A percentile compares a stretch with the other conserved stretches of the same genome.
These are phyloP conservation scores for Lactarius deliciosus DNA, from an alignment of 768 basidiomycete species.

Conservation along the genomic window DNA sequence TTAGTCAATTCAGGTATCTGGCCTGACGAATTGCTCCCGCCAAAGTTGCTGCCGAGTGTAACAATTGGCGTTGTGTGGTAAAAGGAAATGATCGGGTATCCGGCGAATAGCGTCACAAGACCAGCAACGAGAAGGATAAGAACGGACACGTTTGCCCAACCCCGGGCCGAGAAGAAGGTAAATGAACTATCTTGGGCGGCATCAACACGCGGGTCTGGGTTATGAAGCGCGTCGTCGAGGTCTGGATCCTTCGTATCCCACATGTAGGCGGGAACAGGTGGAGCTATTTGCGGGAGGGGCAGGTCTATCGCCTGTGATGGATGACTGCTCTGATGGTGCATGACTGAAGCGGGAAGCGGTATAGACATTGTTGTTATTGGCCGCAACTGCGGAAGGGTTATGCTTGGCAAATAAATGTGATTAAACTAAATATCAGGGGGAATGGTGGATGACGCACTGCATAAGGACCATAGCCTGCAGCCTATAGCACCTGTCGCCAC, in stretches of 20 bases:
- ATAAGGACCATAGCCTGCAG: slow-evolving; percentile 80
- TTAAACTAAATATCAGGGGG: neutral
- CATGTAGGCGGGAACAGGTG: slow-evolving; percentile 67
- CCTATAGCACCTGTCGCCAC: slow-evolving; percentile 83
- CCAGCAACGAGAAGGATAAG: slow-evolving; percentile 66
- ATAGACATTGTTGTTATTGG: slow-evolving; percentile 41
- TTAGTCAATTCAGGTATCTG: slow-evolving; percentile 79
- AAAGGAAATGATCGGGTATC: slow-evolving; percentile 79
- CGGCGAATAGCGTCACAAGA: slow-evolving; percentile 79
- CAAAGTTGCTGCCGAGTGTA: slow-evolving; percentile 71
- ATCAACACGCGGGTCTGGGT: slow-evolving; percentile 77
- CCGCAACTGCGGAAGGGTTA: slow-evolving; percentile 45
- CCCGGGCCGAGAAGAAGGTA: slow-evolving; percentile 76
- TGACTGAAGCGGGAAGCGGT: slow-evolving; percentile 57
- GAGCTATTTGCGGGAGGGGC: slow-evolving; percentile 49
- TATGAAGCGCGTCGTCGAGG: slow-evolving; percentile 87
- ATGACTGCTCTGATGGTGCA: slow-evolving; percentile 48
- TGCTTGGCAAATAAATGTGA: slow-evolving; percentile 44
- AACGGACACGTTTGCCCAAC: slow-evolving; percentile 77
- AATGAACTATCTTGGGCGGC: slow-evolving; percentile 58
- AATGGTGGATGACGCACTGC: slow-evolving; percentile 47
- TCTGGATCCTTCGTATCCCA: slow-evolving; percentile 84
- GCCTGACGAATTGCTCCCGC: slow-evolving; percentile 82
- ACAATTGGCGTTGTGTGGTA: slow-evolving; percentile 36
- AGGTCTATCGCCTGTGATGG: slow-evolving; percentile 40